Evolutionary conservation across 352 stramenopile species (phyloP), one percentile per base, ranked within the genome.

Genomic region (Globisporangium apiculatum): DNA sequence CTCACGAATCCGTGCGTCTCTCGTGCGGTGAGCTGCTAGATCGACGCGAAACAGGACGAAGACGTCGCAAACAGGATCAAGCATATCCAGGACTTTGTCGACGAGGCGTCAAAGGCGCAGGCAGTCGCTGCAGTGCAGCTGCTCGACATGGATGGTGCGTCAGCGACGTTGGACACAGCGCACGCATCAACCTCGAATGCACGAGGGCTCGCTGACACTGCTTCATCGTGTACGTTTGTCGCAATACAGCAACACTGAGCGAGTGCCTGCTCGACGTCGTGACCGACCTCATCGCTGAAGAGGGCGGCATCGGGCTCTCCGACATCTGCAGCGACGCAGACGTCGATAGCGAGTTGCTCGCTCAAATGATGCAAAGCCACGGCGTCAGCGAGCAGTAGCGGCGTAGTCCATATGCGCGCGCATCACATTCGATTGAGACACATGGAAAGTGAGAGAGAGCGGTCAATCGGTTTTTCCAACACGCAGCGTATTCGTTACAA

Each of bases 251-350:
- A 31, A 58, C 49, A 17, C 15, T 66, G n/a, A 61, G 48, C 17
- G 60, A 66, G 49, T 62, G 43, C 31, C 60, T 66, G 37, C 54
- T 61, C 48, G 60, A 66, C 49, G 57, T 62, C 35, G 38, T 66
- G 31, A 62, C 43, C 24, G 61, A 66, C 17, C 52, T 66, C 40
- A 58, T 62, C 7, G 61, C 61, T n/a, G 61, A 66, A 51, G 61
- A 66, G 40, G 55, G 61, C 15, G 55, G 41, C 8, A 48, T 66
- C 11, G 61, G 61, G 35, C 46, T 66, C 40, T 48, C 62, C 15
- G 6, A 53, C 31, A 14, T 62, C 36, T 50, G 38, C 51, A 46
- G 14, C 35, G 61, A 62, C 18, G n/a, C 43, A 6, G 55, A 49
- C 11, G 14, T 54, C 40, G 61, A 62, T 12, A 47, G 45, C 46